Evolutionary conservation across 2,329 filamentous ascomycete genomes (phyloP).

Genomic region (Cordyceps javanica): DNA sequence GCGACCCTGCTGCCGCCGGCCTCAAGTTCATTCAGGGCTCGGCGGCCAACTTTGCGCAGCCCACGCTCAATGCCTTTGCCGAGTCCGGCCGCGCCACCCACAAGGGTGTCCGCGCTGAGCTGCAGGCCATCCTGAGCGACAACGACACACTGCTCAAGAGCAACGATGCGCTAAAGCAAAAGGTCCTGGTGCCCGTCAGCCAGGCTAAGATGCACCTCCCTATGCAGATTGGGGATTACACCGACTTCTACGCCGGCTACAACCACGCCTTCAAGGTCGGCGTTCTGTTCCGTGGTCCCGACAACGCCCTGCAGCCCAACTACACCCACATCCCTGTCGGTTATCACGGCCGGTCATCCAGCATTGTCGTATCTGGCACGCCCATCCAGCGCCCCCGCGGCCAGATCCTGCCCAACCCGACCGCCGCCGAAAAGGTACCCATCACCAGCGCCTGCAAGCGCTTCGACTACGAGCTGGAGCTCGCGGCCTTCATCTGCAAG

Average conservation of each 20-base stretch:
- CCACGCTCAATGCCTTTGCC: conserved; percentile 65
- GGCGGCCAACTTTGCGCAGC: conserved; percentile 28
- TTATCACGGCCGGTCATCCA: conserved; percentile 74
- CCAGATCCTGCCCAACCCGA: conserved; percentile 54
- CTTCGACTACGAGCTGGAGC: conserved; percentile 72
- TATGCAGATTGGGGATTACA: conserved; percentile 74
- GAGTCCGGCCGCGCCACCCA: conserved; percentile 64
- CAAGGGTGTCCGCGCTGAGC: conserved; percentile 62
- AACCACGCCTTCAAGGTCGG: conserved; percentile 70
- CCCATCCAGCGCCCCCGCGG: conserved; percentile 66
- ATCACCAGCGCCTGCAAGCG: conserved; percentile 54
- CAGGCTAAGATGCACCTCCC: conserved; percentile 64
- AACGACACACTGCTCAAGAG: conserved; percentile 39
- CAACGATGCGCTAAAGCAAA: conserved; percentile 26
- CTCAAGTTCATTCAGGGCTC: conserved; percentile 26
- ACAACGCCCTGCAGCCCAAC: conserved; percentile 72
- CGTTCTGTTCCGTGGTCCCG: conserved; percentile 64
- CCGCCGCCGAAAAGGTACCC: conserved; percentile 45
- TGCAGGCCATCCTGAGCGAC: conserved; percentile 51
- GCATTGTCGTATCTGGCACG: conserved; percentile 68
- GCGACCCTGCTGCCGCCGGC: neutral
- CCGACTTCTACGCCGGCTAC: conserved; percentile 76
- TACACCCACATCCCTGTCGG: conserved; percentile 76
- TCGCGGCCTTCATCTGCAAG: conserved; percentile 67
- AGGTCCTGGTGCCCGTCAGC: conserved; percentile 23